These are phyloP conservation scores for Kazachstania taianensis DNA, from an alignment of 805 yeast genomes.

Conservation along the genomic window DNA sequence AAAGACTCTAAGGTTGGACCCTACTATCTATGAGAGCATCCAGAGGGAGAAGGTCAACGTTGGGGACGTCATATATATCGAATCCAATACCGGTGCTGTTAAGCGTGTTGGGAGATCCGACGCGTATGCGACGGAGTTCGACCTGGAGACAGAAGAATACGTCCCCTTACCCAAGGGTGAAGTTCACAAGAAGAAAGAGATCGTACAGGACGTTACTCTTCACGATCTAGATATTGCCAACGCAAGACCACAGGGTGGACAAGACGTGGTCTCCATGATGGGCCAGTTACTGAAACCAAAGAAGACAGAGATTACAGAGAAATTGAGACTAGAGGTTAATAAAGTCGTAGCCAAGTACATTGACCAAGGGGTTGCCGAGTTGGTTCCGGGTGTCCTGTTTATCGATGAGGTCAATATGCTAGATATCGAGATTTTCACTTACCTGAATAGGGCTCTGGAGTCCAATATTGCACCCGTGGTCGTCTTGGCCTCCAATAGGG, in stretches of 20 bases:
- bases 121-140: conserved; percentile 96
- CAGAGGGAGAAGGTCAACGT: conserved; percentile 90
- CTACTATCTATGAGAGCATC: conserved; percentile 83
- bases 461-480: conserved; percentile 89
- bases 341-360: conserved; percentile 93
- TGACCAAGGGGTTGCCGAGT: conserved; percentile 96
- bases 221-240: conserved; percentile 96
- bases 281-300: conserved; percentile 93
- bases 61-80: conserved; percentile 96
- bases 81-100: conserved; percentile 94
- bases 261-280: conserved; percentile 91
- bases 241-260: conserved; percentile 95
- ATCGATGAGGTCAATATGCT: conserved; percentile 98
- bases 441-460: conserved; percentile 87
- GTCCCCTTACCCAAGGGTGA: conserved; percentile 98
- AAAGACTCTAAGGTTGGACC: conserved; percentile 81
- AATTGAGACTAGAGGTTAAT: conserved; percentile 85
- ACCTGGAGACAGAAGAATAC: conserved; percentile 95
- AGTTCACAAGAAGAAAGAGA: conserved; percentile 95
- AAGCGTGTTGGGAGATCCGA: conserved; percentile 97
- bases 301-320: conserved; percentile 95
- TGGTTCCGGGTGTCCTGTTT: conserved; percentile 94
- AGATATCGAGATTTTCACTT: conserved; percentile 94
- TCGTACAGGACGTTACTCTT: conserved; percentile 92
- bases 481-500: conserved; percentile 91